Conservation (phyloP, 1,284 basidiomycete genomes). For the Xerocomus minutiporus region DNA sequence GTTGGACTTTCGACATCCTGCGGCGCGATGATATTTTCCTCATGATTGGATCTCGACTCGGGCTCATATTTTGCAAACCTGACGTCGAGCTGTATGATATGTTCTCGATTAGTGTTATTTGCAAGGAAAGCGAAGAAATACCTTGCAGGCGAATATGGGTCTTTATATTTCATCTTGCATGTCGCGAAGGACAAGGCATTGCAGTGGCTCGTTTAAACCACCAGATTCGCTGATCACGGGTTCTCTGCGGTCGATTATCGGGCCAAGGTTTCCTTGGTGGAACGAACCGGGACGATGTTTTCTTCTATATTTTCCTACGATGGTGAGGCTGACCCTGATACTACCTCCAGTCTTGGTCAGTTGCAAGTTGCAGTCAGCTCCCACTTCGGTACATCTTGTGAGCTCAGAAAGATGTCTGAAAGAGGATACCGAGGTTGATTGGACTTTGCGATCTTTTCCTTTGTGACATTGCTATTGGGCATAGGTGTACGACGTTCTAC, state of each 20-base stretch:
- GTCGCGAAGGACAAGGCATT: no score
- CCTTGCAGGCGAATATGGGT: no score
- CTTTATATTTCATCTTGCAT: no score
- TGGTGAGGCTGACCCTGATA: not conserved
- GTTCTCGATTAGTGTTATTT: constrained; percentile 5
- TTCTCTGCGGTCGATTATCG: no score
- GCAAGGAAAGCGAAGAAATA: no score
- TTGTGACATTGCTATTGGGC: not conserved
- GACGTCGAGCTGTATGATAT: constrained; percentile 4
- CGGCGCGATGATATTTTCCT: not conserved
- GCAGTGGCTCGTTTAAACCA: no score
- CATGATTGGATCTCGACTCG: constrained; percentile 3
- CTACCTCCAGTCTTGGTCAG: not conserved
- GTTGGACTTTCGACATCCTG: no score
- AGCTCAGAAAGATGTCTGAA: not conserved
- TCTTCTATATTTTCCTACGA: not conserved
- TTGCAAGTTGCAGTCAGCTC: not conserved
- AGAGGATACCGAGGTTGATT: not conserved
- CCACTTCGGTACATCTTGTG: not conserved
- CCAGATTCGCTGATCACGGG: no score
- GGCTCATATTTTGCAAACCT: constrained; percentile 4
- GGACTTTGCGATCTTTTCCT: not conserved
- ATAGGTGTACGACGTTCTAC: not conserved
- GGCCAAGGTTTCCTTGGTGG: no score
- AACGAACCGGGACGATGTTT: not conserved